Conservation (phyloP, 441 rosid genomes). For the Erysimum cheiri region DNA sequence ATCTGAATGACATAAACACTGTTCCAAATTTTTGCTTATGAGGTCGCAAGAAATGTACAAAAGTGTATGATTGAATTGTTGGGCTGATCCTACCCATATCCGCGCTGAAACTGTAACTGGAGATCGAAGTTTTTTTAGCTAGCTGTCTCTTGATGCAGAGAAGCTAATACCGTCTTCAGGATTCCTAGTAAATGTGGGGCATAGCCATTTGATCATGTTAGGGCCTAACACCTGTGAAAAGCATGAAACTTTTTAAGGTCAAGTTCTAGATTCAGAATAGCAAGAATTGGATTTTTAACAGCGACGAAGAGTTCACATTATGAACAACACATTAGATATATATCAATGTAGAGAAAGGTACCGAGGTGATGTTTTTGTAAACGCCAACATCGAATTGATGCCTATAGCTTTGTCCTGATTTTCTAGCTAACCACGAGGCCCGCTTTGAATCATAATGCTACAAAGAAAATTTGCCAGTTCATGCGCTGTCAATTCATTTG, state of each 20-base stretch:
- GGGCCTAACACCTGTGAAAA: conserved; percentile 71
- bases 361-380: conserved; percentile 70
- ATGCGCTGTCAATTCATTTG: conserved; percentile 4
- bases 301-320: neutral
- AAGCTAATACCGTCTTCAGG: conserved; percentile 66
- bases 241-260: conserved; percentile 22
- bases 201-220: conserved; percentile 75
- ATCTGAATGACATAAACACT: neutral
- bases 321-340: neutral
- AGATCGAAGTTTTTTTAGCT: conserved; percentile 8
- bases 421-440: conserved; percentile 80
- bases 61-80: conserved; percentile 28
- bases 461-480: conserved; percentile 27
- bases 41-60: conserved; percentile 37
- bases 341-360: conserved; percentile 39
- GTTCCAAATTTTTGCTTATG: conserved; percentile 10
- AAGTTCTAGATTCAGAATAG: conserved; percentile 11
- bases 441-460: conserved; percentile 77
- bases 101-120: neutral
- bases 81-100: conserved; percentile 19
- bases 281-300: neutral
- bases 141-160: conserved; percentile 56
- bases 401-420: conserved; percentile 78
- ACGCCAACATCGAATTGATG: conserved; percentile 67
- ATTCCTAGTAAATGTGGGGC: conserved; percentile 66